phyloP scores from a whole-genome alignment of 306 rosid genomes.

The Rosa multiflora region DNA sequence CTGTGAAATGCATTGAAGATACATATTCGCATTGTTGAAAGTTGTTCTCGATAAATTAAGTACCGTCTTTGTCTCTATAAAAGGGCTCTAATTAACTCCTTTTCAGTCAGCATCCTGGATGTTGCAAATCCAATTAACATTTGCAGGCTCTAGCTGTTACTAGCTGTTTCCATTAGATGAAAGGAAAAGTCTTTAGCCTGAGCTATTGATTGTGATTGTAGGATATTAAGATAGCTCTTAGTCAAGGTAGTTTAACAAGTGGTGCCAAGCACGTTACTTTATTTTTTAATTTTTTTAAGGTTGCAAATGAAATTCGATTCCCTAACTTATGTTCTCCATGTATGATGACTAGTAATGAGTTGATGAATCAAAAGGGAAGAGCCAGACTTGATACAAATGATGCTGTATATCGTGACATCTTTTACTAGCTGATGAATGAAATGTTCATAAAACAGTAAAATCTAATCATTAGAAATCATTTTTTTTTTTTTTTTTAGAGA shows the following conservation, averaged over 20 bases:
- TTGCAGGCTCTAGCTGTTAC: background rate
- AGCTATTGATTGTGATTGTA: background rate
- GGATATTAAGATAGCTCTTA: background rate
- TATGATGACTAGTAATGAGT: too few relatives aligned
- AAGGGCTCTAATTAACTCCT: background rate
- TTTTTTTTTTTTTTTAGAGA: background rate
- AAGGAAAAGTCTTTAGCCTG: background rate
- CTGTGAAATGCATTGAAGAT: background rate
- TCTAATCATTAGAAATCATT: background rate
- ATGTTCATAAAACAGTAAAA: background rate
- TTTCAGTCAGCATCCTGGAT: background rate
- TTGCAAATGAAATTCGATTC: background rate
- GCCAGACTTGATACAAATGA: background rate
- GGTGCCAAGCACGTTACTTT: background rate
- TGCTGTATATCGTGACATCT: background rate
- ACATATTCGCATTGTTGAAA: background rate
- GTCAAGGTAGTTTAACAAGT: background rate
- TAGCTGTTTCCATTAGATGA: background rate
- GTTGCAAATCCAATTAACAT: background rate
- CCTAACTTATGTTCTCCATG: background rate
- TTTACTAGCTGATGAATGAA: background rate
- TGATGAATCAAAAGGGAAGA: background rate
- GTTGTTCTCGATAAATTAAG: background rate
- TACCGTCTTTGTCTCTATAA: background rate
- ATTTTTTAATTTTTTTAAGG: too few relatives aligned